A percentile compares a stretch with the other conserved stretches of the same genome.
These are phyloP conservation scores for Vigna unguiculata DNA, from an alignment of 306 rosid species.

Conservation along the genomic window DNA sequence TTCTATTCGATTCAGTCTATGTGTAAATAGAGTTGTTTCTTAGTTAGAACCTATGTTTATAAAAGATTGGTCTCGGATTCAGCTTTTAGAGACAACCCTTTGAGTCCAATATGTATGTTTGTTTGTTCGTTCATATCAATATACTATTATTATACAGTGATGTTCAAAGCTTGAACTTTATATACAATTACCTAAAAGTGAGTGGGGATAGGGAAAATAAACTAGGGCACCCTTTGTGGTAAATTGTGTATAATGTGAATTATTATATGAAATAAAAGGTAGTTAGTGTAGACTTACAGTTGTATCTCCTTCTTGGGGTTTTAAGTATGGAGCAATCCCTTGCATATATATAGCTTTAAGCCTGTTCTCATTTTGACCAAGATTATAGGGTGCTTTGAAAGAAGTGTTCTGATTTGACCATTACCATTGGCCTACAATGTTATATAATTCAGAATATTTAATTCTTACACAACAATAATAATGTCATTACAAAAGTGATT, in stretches of 20 bases:
- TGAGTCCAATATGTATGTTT: background rate
- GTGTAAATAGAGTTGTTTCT: no score
- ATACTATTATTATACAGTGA: background rate
- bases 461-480: background rate
- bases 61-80: no score
- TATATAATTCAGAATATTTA: background rate
- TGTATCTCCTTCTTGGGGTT: background rate
- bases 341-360: background rate
- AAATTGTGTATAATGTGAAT: background rate
- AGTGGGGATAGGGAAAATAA: slow-evolving; percentile 3
- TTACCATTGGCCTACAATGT: background rate
- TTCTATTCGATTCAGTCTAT: no score
- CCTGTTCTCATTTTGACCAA: background rate
- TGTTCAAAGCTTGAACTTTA: background rate
- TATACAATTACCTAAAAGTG: slow-evolving; percentile 1
- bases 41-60: no score
- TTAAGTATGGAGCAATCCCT: background rate
- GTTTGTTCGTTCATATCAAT: background rate
- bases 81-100: no score
- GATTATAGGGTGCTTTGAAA: background rate
- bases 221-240: slow-evolving; percentile 14
- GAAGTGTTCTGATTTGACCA: slow-evolving; percentile 15
- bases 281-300: background rate
- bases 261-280: background rate
- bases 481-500: no score